Percentiles rank a stretch among this genome's conserved stretches.
phyloP scores from a whole-genome alignment of 805 yeast genomes.

The Candida xyloterini region DNA sequence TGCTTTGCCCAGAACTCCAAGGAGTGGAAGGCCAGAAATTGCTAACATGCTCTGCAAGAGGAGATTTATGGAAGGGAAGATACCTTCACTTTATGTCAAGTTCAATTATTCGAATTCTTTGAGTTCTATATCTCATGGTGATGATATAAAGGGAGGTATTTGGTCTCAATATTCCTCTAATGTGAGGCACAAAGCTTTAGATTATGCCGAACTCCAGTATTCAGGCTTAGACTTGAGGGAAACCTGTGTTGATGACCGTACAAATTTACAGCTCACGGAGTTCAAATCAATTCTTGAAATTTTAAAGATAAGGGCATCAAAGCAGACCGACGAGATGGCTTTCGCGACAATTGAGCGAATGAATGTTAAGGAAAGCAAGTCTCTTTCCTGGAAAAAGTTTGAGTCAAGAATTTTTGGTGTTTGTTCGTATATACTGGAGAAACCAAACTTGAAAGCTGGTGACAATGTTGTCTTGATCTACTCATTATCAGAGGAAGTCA shows the following conservation, averaged over 20 bases:
- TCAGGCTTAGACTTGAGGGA: conserved; percentile 81
- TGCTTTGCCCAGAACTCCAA: conserved; percentile 75
- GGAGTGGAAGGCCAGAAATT: conserved; percentile 86
- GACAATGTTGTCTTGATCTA: conserved; percentile 78
- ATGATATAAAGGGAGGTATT: conserved; percentile 74
- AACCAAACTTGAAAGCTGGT: conserved; percentile 62
- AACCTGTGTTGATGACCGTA: conserved; percentile 72
- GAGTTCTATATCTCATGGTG: conserved; percentile 67
- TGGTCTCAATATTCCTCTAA: conserved; percentile 78
- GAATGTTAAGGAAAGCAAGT: conserved; percentile 47
- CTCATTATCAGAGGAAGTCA: conserved; percentile 82
- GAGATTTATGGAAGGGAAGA: conserved; percentile 71
- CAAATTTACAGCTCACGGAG: conserved; percentile 69
- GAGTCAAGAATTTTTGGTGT: conserved; percentile 76
- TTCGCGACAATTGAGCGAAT: conserved; percentile 44
- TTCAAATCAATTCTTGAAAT: conserved; percentile 71
- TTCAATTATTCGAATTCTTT: conserved; percentile 67
- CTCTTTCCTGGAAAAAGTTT: conserved; percentile 75
- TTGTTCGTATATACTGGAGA: conserved; percentile 65
- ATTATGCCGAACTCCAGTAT: conserved; percentile 66
- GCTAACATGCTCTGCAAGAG: conserved; percentile 86
- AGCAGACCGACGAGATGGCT: conserved; percentile 78
- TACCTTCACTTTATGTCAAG: conserved; percentile 77
- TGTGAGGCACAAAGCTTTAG: conserved; percentile 57
- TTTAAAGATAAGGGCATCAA: conserved; percentile 71